These are phyloP conservation scores for Saccharomycopsis babjevae DNA, from an alignment of 805 yeast genomes.

Conservation along the genomic window DNA sequence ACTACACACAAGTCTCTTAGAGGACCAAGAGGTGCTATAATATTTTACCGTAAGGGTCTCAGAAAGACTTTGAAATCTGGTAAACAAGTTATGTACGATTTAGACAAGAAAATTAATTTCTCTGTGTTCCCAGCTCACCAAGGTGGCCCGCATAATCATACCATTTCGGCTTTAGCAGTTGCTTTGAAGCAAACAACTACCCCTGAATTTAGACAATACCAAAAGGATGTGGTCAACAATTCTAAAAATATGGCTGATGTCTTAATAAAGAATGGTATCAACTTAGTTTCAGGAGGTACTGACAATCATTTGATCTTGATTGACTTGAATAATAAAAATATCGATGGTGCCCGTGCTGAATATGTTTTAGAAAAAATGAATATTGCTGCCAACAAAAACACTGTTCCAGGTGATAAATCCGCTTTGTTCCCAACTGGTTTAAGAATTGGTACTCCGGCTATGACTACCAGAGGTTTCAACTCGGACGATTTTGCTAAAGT, in stretches of 20 bases:
- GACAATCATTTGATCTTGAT: slow-evolving; percentile 95
- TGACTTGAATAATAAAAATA: slow-evolving; percentile 75
- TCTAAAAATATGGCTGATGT: slow-evolving; percentile 76
- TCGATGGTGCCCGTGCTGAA: slow-evolving; percentile 96
- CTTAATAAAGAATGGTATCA: slow-evolving; percentile 50
- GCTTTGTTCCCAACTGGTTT: slow-evolving; percentile 96
- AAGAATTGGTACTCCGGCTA: slow-evolving; percentile 97
- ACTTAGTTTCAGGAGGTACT: slow-evolving; percentile 87
- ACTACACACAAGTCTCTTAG: slow-evolving; percentile 97
- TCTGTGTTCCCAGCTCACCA: slow-evolving; percentile 99
- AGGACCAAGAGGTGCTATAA: slow-evolving; percentile 99
- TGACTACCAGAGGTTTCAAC: slow-evolving; percentile 94
- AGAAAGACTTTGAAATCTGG: slow-evolving; percentile 84
- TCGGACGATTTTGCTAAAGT: slow-evolving; percentile 77
- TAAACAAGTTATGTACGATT: slow-evolving; percentile 80
- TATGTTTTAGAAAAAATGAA: slow-evolving; percentile 88
- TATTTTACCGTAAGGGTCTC: slow-evolving; percentile 94
- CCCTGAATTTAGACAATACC: slow-evolving; percentile 88
- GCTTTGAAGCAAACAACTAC: slow-evolving; percentile 90
- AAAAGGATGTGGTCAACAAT: slow-evolving; percentile 75
- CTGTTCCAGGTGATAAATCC: slow-evolving; percentile 95
- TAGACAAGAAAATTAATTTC: slow-evolving; percentile 92
- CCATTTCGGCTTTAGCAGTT: slow-evolving; percentile 93
- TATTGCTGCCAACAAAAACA: slow-evolving; percentile 94
- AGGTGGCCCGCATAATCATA: slow-evolving; percentile 99